Conservation (phyloP, 805 yeast species). For the Candida wancherniae region DNA sequence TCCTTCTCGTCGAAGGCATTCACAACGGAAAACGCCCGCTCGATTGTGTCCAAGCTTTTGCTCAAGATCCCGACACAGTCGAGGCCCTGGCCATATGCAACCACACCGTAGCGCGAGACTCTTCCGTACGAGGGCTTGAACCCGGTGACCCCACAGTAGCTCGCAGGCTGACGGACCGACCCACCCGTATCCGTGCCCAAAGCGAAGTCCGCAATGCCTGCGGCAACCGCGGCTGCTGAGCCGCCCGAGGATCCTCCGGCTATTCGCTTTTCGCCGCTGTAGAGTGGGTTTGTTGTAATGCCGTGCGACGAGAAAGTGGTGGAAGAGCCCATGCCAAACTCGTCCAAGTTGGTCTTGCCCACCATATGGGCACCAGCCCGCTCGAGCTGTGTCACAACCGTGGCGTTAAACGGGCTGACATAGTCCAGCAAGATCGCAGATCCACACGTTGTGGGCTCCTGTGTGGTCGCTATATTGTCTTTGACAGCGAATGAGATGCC, state of each 20-base stretch:
- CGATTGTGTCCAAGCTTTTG: slow-evolving; percentile 39
- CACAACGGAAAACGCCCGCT: slow-evolving; percentile 49
- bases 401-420: slow-evolving; percentile 75
- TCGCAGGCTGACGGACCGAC: slow-evolving; percentile 86
- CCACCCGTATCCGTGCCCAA: slow-evolving; percentile 98
- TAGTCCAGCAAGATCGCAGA: slow-evolving; percentile 60
- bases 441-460: slow-evolving; percentile 72
- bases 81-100: slow-evolving; percentile 88
- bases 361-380: slow-evolving; percentile 47
- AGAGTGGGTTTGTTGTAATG: slow-evolving; percentile 49
- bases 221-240: slow-evolving; percentile 86
- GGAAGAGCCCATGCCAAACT: slow-evolving; percentile 94
- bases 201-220: slow-evolving; percentile 64
- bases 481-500: slow-evolving; percentile 40
- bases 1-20: slow-evolving; percentile 67
- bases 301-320: slow-evolving; percentile 55
- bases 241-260: slow-evolving; percentile 98
- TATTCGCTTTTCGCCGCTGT: slow-evolving; percentile 16
- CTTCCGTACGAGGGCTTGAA: slow-evolving; percentile 94
- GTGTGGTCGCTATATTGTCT: slow-evolving; percentile 69
- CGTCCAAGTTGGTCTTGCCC: slow-evolving; percentile 92
- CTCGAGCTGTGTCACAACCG: slow-evolving; percentile 55
- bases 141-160: slow-evolving; percentile 78
- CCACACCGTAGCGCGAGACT: slow-evolving; percentile 85
- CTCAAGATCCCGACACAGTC: slow-evolving; percentile 90